phyloP scores from a whole-genome alignment of 1,284 basidiomycete genomes.

The Moesziomyces globuligerus region DNA sequence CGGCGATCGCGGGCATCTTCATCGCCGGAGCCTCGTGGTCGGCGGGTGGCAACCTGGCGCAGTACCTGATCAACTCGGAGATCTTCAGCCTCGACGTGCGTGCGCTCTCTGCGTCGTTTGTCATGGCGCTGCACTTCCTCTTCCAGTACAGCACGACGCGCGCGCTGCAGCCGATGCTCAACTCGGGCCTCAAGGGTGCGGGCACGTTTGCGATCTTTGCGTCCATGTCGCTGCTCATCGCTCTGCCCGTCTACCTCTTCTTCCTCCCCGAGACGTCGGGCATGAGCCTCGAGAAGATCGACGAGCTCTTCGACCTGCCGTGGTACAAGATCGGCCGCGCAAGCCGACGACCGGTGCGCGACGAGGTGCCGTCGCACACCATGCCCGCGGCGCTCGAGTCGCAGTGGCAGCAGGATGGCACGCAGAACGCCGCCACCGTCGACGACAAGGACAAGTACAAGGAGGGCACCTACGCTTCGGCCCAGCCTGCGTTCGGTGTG shows the following conservation, averaged over 20 bases:
- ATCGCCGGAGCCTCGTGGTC: conserved; percentile 45
- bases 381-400: conserved; percentile 47
- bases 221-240: conserved; percentile 26
- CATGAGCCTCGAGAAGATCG: conserved; percentile 47
- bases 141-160: conserved; percentile 46
- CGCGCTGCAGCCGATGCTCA: conserved; percentile 44
- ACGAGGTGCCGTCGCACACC: conserved; percentile 43
- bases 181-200: conserved; percentile 40
- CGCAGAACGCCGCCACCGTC: background rate
- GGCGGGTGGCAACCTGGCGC: conserved; percentile 44
- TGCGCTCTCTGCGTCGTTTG: conserved; percentile 39
- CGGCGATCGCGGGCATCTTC: conserved; percentile 40
- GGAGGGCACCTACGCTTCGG: conserved; percentile 8
- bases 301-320: conserved; percentile 46
- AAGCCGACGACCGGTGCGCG: conserved; percentile 32
- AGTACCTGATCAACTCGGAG: conserved; percentile 49
- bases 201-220: conserved; percentile 45
- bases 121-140: conserved; percentile 46
- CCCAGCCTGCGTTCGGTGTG: conserved; percentile 15
- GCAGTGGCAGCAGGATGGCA: conserved; percentile 17
- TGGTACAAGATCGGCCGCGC: conserved; percentile 51
- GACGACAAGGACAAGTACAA: conserved; percentile 45
- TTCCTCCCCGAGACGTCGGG: conserved; percentile 48
- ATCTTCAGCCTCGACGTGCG: conserved; percentile 47
- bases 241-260: conserved; percentile 42